Percentiles rank a stretch among this genome's conserved stretches.
Conservation (phyloP, 768 basidiomycete genomes). For the Xerocomus brunneocitrinus region DNA sequence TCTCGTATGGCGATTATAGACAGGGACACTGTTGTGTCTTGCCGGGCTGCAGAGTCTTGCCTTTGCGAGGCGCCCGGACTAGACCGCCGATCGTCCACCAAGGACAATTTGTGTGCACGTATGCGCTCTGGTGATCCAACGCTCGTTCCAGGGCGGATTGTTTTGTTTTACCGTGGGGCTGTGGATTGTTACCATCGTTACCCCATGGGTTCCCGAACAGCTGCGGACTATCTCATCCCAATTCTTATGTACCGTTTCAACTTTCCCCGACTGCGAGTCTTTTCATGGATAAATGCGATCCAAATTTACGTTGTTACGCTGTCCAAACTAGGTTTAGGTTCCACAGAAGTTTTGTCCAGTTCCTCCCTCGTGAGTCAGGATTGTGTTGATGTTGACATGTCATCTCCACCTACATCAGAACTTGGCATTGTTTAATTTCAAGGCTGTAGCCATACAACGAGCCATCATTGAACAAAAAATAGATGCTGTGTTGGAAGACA, state of each 20-base stretch:
- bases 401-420: neutral
- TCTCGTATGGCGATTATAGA: constrained; percentile 19
- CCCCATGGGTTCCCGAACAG: constrained; percentile 6
- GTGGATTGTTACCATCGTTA: constrained; percentile 15
- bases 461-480: neutral
- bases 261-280: constrained; percentile 7
- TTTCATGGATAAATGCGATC: constrained; percentile 9
- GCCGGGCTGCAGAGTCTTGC: constrained; percentile 22
- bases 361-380: constrained; percentile 13
- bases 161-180: constrained; percentile 18
- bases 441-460: constrained; percentile 14
- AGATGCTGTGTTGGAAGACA: neutral
- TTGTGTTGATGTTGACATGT: constrained; percentile 8
- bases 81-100: constrained; percentile 19
- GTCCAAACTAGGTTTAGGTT: neutral
- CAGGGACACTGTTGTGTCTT: constrained; percentile 19
- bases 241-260: constrained; percentile 23
- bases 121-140: constrained; percentile 15
- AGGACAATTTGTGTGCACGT: constrained; percentile 25
- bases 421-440: constrained; percentile 10
- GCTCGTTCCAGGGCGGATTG: constrained; percentile 17
- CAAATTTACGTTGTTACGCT: constrained; percentile 5
- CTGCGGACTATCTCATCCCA: constrained; percentile 27
- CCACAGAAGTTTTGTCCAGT: neutral
- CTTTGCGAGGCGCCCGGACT: constrained; percentile 16